A percentile compares a stretch with the other conserved stretches of the same genome.
phyloP scores from a whole-genome alignment of 176 grass and related monocot genomes.

The Chrysopogon serrulatus region DNA sequence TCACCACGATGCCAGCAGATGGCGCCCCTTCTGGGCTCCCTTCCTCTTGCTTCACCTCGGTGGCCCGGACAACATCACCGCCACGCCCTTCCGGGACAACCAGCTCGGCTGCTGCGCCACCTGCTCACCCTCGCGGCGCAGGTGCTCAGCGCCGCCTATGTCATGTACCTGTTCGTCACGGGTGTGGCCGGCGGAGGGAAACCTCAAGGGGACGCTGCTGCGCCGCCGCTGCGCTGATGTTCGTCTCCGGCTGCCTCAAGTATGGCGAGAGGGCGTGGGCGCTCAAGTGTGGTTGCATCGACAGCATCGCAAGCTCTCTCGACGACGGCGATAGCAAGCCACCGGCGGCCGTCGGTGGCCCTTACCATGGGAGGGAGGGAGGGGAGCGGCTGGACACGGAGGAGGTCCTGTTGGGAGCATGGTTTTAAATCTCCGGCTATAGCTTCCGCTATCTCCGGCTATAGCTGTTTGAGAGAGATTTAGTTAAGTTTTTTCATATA shows the following conservation, averaged over 20 bases:
- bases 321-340: background rate
- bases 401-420: background rate
- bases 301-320: background rate
- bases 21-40: background rate
- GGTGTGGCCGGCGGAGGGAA: too few species aligned
- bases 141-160: background rate
- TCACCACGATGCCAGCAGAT: background rate
- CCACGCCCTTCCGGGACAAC: too few species aligned
- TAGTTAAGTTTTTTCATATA: too few species aligned
- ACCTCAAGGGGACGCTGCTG: too few species aligned
- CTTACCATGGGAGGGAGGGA: background rate
- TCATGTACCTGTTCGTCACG: too few species aligned
- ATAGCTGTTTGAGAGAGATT: too few species aligned
- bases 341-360: background rate
- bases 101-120: too few species aligned
- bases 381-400: background rate
- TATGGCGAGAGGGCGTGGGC: background rate
- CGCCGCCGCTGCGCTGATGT: background rate
- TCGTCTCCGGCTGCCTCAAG: background rate
- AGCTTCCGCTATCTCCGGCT: too few species aligned
- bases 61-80: too few species aligned
- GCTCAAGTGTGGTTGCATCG: background rate
- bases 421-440: too few species aligned
- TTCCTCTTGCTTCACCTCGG: conserved; percentile 4
- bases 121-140: background rate